Evolutionary conservation across 441 rosid genomes (phyloP), one percentile per base, ranked within the genome.

Genomic region (Eutrema salsugineum): DNA sequence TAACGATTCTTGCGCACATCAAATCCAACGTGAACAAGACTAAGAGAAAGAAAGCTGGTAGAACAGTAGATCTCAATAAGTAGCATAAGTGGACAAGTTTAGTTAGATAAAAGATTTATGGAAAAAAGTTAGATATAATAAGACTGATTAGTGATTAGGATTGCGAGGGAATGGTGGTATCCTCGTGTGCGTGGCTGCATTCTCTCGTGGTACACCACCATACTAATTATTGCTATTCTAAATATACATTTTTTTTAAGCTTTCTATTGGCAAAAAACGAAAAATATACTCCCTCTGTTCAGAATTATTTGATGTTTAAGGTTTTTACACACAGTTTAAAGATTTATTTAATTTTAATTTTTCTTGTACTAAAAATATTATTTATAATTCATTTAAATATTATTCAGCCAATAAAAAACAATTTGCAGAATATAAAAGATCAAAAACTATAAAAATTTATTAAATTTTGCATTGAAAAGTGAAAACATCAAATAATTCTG

Each of bases 141-240:
- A 62, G 33, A 5, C 1, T 30, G 30, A 28, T 1, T 20, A 63
- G 22, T 62, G 40, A 71, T 63, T 63, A 63, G 39, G 63, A 71
- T 42, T 63, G n/a, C 43, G 42, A 71, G 33, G 63, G 56, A 53
- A 71, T 78, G 87, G 82, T 73, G 79, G 22, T 65, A 84, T 86
- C 87, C 87, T 79, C 86, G 90, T 84, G 86, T 79, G 90, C 86
- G 64, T 84, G 86, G 83, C 84, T 78, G 81, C 86, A 68, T 83
- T 80, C 84, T 70, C 75, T 51, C 63, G 76, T 63, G 63, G 68
- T 71, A 40, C 68, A 61, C 68, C 60, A 70, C 68, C 53, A 50
- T 39, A 9, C 11, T 63, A 63, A 54, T 61, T n/a, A 63, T 51
- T 46, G 63, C 30, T 49, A 50, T 50, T 50, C 61, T 14, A 9